Evolutionary conservation across 2,329 filamentous ascomycete genomes (phyloP), one percentile per base, ranked within the genome.

Genomic region (Chaetomium globosum): DNA sequence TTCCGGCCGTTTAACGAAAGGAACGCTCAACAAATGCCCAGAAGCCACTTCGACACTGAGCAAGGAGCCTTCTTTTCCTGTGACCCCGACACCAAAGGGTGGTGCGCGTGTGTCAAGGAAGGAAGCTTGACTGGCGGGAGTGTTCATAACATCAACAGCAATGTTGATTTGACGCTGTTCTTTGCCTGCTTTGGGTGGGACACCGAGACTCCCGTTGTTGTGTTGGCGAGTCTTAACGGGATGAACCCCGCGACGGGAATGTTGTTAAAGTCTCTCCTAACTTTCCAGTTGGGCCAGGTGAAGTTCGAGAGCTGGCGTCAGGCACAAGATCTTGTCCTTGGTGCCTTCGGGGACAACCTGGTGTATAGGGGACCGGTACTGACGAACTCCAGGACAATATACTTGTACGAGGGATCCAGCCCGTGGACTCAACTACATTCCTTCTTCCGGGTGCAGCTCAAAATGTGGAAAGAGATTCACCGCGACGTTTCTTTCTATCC

Each of bases 181-280:
- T 7, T 61, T 21, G 59, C n/a, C 4, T 61, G 59, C 28, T 61
- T 61, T 16, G 12, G 13, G 3, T 61, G 59, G 59, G 54, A 54
- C 16, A 23, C 16, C 3, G 59, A 36, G 12, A 4, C 4, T 3
- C 30, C 13, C 5, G 53, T n/a, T 13, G 21, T 60, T 9, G n/a
- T 60, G n/a, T 13, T 56, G 9, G 58, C 46, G 12, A 53, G 23
- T 23, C 16, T 61, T 23, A 19, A 46, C 21, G 12, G 43, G 7
- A n/a, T 46, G 13, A 26, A 54, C 10, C 1, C 33, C 2, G n/a
- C 21, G 12, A 16, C 59, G 16, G 36, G 36, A 6, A 43, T 43
- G 36, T 16, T 43, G 13, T 4, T 7, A 1, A 4, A 21, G 12
- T 43, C 23, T 21, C 23, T 61, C n/a, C 33, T 61, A 10, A 7